These are phyloP conservation scores for Salix brachista DNA, from an alignment of 345 rosid genomes.

Conservation along the genomic window DNA sequence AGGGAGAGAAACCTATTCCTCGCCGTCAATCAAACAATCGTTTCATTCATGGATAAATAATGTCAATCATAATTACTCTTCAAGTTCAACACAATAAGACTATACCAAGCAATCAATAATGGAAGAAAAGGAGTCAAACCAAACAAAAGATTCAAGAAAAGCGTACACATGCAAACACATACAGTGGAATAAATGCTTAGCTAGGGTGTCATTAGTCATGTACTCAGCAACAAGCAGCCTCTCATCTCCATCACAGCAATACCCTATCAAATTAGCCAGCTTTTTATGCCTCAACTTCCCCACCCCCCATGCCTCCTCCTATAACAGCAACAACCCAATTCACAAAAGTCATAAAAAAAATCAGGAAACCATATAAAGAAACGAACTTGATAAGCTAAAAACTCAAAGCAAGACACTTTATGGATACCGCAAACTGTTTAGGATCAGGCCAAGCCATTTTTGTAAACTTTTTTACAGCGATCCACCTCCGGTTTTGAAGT, in stretches of 20 bases:
- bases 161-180: constrained; percentile 11
- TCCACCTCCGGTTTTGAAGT: constrained; percentile 62
- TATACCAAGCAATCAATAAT: not conserved
- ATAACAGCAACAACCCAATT: constrained; percentile 15
- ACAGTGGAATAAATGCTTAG: constrained; percentile 97
- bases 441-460: constrained; percentile 87
- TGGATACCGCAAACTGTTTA: constrained; percentile 59
- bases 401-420: not conserved
- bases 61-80: not conserved
- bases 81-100: not conserved
- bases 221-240: constrained; percentile 95
- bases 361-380: not conserved
- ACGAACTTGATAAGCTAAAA: not conserved
- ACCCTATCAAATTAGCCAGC: constrained; percentile 92
- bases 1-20: not conserved
- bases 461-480: constrained; percentile 78
- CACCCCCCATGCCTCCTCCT: constrained; percentile 94
- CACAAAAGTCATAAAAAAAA: not conserved
- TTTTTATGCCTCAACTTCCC: constrained; percentile 83
- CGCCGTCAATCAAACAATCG: not conserved
- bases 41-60: not conserved
- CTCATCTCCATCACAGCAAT: constrained; percentile 94
- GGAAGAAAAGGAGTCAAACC: not conserved
- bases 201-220: constrained; percentile 96
- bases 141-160: not conserved